Evolutionary conservation across 768 basidiomycete species (phyloP), one percentile per base, ranked within the genome.

Genomic region (Lepiota brunneoincarnata): DNA sequence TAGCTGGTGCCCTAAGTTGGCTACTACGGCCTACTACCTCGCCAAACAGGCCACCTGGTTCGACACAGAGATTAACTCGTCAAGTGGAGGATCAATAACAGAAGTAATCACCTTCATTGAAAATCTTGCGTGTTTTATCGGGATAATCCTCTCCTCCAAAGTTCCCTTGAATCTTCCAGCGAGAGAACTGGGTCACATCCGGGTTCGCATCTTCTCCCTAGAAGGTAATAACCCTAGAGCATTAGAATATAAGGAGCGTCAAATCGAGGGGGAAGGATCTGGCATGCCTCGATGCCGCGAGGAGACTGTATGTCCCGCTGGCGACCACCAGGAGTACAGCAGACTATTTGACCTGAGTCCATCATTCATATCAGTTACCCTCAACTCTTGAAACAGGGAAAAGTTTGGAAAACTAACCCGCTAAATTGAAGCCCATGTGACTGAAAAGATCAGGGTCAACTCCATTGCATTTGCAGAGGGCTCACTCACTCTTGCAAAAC

Each of bases 121-220:
- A 44, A 6, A 44, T 44, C 43, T 44, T 44, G 43, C 43, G 43
- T 1, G 43, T 44, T 26, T 44, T 44, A 44, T 44, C 43, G 9
- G 43, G 43, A 44, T 44, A 44, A 44, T 44, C 43, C n/a, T 44
- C 43, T 44, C 43, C 43, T 12, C 43, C 43, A 26, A 44, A 44
- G n/a, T 44, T 44, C 2, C 43, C 43, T 21, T 44, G 43, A 26
- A 44, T 44, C 23, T 44, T 44, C 43, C 43, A 44, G 43, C 23
- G 21, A 24, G 43, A 24, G 43, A 44, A 44, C 14, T 44, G 43
- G 43, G 6, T 23, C 2, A 44, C 43, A 44, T 44, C 14, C n/a
- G 20, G 43, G n/a, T 44, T 14, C 4, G 21, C 23, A 12, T 44
- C 23, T 21, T 44, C 43, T 17, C 43, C 43, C 43, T n/a, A 44